A percentile compares a stretch with the other conserved stretches of the same genome.
These are phyloP conservation scores for Themeda triandra DNA, from an alignment of 176 grass and related monocot genomes.

Conservation along the genomic window DNA sequence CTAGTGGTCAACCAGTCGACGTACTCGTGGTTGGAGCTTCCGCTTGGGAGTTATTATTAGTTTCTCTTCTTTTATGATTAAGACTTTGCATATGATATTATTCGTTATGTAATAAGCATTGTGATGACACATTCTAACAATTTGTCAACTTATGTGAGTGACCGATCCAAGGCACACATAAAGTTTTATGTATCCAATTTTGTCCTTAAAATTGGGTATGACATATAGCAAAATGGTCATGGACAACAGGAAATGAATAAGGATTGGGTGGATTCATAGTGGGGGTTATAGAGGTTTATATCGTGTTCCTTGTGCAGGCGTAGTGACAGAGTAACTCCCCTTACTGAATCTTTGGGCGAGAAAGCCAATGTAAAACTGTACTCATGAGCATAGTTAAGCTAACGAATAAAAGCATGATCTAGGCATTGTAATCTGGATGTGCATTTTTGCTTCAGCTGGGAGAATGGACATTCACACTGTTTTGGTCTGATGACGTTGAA, in stretches of 20 bases:
- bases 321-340: background rate
- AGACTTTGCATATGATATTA: too few relatives aligned
- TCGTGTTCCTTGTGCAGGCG: conserved; percentile 35
- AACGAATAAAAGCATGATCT: conserved; percentile 27
- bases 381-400: background rate
- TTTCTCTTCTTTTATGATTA: too few relatives aligned
- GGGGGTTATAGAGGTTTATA: conserved; percentile 46
- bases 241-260: conserved; percentile 31
- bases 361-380: conserved; percentile 21
- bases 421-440: background rate
- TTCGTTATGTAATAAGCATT: too few relatives aligned
- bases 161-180: too few relatives aligned
- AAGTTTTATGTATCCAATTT: too few relatives aligned
- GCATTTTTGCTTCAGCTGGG: background rate
- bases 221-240: conserved; percentile 34
- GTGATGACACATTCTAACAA: too few relatives aligned
- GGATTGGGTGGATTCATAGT: conserved; percentile 23
- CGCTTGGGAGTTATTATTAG: too few relatives aligned
- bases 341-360: conserved; percentile 27
- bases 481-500: background rate
- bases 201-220: too few relatives aligned
- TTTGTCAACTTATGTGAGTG: too few relatives aligned
- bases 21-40: too few relatives aligned
- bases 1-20: too few relatives aligned
- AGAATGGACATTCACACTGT: background rate